Base-by-base conservation (phyloP, 352 stramenopile genomes). In the Phytopythium chamaehyphon region DNA sequence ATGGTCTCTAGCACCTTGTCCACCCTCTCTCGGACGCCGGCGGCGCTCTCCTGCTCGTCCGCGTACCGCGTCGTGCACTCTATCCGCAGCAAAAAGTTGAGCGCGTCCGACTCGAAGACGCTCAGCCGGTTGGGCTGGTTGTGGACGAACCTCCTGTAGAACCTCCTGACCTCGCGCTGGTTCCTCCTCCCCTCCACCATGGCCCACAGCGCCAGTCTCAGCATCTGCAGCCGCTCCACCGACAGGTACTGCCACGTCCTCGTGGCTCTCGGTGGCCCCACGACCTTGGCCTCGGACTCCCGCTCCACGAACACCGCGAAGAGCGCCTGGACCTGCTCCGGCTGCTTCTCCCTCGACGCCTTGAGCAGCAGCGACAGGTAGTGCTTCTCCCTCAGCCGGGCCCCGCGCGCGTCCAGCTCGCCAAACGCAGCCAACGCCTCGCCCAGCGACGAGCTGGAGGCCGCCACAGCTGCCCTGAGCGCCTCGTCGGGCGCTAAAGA, bases 351-450 rank as follows among this genome's bases (percentile, higher is more conserved):
- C 14, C 69, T 53, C 24, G 56, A 74, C 9, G 78, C 75, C 43
- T 89, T 89, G 61, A 84, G 80, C 38, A 87, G 47, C n/a, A 89
- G 60, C 50, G 71, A 71, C 18, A 83, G 54, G 57, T 80, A 87
- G 35, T 73, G 43, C 54, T 57, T 54, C 52, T 82, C 69, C 1
- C 50, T 26, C n/a, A 85, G 50, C 39, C 46, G 63, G 7, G 60
- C 2, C 6, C 46, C 35, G 14, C 59, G 61, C 0, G 35, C 40
- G 9, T 54, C 53, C 6, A 67, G 47, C 9, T 62, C 42, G 15
- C 65, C 59, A 48, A 85, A 83, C 16, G 70, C 60, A 9, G 60
- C 39, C 4, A 85, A 46, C 14, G 74, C 65, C 19, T 40, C 44
- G 0, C 50, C 26, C 31, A 79, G 77, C 19, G 64, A 55, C 15